phyloP scores from a whole-genome alignment of 768 basidiomycete genomes.

The Boletus tomentosulus region DNA sequence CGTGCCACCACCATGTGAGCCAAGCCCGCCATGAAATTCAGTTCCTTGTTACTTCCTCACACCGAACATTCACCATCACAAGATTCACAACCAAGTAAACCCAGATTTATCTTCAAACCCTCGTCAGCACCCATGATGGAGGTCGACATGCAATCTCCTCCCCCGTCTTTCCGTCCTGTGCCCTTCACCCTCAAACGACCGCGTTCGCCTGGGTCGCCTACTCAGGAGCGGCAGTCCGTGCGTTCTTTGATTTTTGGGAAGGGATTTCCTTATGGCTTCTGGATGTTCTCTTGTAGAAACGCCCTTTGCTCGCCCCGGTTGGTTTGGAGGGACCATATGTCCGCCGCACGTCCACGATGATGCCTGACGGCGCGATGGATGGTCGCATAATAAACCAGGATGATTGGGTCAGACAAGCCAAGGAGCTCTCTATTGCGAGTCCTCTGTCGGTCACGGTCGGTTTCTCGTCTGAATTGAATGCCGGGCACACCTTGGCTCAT shows the following conservation, averaged over 20 bases:
- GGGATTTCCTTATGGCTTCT: neutral
- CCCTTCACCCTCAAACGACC: slow-evolving; percentile 46
- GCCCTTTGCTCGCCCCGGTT: slow-evolving; percentile 41
- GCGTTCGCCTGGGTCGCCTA: slow-evolving; percentile 52
- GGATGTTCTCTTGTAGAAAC: slow-evolving; percentile 46
- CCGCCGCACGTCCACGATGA: slow-evolving; percentile 29
- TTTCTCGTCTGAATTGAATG: slow-evolving; percentile 1
- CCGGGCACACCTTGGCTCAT: slow-evolving; percentile 2
- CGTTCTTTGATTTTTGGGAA: neutral
- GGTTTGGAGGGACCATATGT: slow-evolving; percentile 19
- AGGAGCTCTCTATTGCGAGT: slow-evolving; percentile 53
- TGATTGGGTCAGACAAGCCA: slow-evolving; percentile 74
- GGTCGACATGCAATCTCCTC: slow-evolving; percentile 48
- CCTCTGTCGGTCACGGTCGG: slow-evolving; percentile 19
- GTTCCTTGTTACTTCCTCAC: neutral
- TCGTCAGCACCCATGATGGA: slow-evolving; percentile 41
- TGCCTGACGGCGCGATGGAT: slow-evolving; percentile 12
- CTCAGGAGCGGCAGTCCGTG: slow-evolving; percentile 56
- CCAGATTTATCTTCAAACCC: neutral
- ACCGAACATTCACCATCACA: neutral
- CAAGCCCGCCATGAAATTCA: neutral
- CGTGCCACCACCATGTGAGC: slow-evolving; percentile 1
- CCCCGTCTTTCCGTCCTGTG: slow-evolving; percentile 36
- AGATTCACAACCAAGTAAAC: neutral
- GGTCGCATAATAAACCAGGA: slow-evolving; percentile 46